Percentiles rank a stretch among this genome's conserved stretches.
These are phyloP conservation scores for Scleroderma citrinum DNA, from an alignment of 768 basidiomycete genomes.

Conservation along the genomic window DNA sequence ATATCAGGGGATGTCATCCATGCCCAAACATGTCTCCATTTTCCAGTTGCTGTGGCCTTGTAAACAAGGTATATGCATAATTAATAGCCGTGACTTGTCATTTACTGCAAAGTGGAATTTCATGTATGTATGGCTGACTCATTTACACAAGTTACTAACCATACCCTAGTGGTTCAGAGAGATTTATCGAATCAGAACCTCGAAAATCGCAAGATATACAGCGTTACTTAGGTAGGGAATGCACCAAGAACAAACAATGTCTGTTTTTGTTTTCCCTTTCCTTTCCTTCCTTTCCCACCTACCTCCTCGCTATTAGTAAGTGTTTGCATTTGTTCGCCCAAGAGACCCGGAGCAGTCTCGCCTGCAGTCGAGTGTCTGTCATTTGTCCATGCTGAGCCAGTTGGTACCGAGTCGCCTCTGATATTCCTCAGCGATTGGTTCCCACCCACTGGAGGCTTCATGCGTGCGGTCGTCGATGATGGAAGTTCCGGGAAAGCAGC, in stretches of 20 bases:
- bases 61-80: too few species aligned
- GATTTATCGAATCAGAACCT: too few species aligned
- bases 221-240: constrained; percentile 31
- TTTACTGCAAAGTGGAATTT: too few species aligned
- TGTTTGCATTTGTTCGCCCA: constrained; percentile 7
- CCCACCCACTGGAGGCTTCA: constrained; percentile 47
- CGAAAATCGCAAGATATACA: too few species aligned
- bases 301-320: constrained; percentile 8
- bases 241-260: constrained; percentile 66
- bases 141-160: too few species aligned
- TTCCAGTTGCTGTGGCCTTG: too few species aligned
- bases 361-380: constrained; percentile 14
- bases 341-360: constrained; percentile 27
- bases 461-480: constrained; percentile 31
- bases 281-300: constrained; percentile 56
- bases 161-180: too few species aligned
- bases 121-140: too few species aligned
- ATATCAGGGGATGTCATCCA: too few species aligned
- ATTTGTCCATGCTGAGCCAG: constrained; percentile 28
- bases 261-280: constrained; percentile 81
- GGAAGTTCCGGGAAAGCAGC: constrained; percentile 71
- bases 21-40: too few species aligned
- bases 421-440: constrained; percentile 67
- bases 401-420: constrained; percentile 38
- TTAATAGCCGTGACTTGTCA: too few species aligned